A percentile compares a stretch with the other conserved stretches of the same genome.
These are phyloP conservation scores for Xylaria flabelliformis DNA, from an alignment of 495 filamentous ascomycete genomes.

Conservation along the genomic window DNA sequence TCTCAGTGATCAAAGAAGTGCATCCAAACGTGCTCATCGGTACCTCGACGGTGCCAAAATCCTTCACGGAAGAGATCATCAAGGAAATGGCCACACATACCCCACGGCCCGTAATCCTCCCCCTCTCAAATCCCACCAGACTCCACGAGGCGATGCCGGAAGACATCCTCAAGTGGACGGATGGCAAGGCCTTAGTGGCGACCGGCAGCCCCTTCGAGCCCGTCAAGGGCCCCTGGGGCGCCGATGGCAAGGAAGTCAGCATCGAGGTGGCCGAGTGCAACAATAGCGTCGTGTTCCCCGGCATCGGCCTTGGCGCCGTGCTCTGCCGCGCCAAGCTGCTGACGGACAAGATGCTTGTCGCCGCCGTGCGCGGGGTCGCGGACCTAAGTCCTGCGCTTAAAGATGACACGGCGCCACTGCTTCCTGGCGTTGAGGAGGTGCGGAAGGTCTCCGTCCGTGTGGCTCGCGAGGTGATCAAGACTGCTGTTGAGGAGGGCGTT, in stretches of 20 bases:
- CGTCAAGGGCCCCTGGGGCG: constrained; percentile 65
- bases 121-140: constrained; percentile 83
- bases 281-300: constrained; percentile 86
- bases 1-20: constrained; percentile 70
- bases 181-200: constrained; percentile 79
- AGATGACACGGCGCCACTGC: constrained; percentile 57
- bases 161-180: constrained; percentile 81
- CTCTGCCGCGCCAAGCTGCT: constrained; percentile 67
- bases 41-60: constrained; percentile 79
- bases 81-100: constrained; percentile 81
- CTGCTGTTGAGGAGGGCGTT: constrained; percentile 72
- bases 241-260: constrained; percentile 61
- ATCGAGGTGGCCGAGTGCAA: constrained; percentile 85
- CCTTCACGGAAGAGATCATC: constrained; percentile 78
- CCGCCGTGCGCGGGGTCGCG: constrained; percentile 76
- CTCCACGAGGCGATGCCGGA: constrained; percentile 82
- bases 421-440: constrained; percentile 80
- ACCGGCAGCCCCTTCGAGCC: constrained; percentile 86
- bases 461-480: constrained; percentile 77
- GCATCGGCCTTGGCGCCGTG: constrained; percentile 81
- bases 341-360: constrained; percentile 81
- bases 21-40: constrained; percentile 85
- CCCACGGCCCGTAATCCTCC: constrained; percentile 79
- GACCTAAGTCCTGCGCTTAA: constrained; percentile 69
- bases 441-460: constrained; percentile 78